Base-by-base conservation (phyloP, 768 basidiomycete genomes). In the Tricholoma matsutake region DNA sequence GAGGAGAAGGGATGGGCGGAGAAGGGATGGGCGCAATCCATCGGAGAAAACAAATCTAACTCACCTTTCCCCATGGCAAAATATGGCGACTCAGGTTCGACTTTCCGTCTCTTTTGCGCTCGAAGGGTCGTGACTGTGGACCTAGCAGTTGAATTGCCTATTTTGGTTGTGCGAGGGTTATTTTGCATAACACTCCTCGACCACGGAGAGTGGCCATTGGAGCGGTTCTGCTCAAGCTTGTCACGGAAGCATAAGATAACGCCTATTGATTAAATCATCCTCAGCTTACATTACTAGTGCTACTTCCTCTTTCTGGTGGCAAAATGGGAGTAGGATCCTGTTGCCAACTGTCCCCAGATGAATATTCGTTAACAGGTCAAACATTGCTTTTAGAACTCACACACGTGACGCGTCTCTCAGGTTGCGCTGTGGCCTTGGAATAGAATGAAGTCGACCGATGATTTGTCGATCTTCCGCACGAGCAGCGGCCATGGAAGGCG, bases 321-420 rank as follows among this genome's bases (percentile, higher is more conserved):
- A 6, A 10, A 4, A 52, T 52, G 28, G 2, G 4, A 6, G 51
- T 52, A n/a, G 51, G 51, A 16, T 31, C 1, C 3, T 31, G 3
- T n/a, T 31, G 53, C 63, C 63, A 66, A 32, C 60, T 64, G 13
- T 25, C 51, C 49, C 13, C 28, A 49, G 25, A 49, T 16, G 32
- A 53, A 53, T 57, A 32, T 14, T 10, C 20, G 59, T 54, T 39
- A 57, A 55, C 60, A 41, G 35, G 22, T n/a, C 18, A 5, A 49
- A 3, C 34, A n/a, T 35, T 14, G 3, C 14, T 39, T 25, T 47
- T n/a, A 52, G 43, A 35, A 58, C 62, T 49, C 51, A 63, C 64
- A 43, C 18, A 4, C 51, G 7, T 45, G 65, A 63, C 65, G 62
- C 65, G 65, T 63, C 56, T 49, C 58, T 57, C 8, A 14, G 18